Evolutionary conservation across 495 filamentous ascomycete genomes (phyloP).

Genomic region (Penicillium subrubescens): DNA sequence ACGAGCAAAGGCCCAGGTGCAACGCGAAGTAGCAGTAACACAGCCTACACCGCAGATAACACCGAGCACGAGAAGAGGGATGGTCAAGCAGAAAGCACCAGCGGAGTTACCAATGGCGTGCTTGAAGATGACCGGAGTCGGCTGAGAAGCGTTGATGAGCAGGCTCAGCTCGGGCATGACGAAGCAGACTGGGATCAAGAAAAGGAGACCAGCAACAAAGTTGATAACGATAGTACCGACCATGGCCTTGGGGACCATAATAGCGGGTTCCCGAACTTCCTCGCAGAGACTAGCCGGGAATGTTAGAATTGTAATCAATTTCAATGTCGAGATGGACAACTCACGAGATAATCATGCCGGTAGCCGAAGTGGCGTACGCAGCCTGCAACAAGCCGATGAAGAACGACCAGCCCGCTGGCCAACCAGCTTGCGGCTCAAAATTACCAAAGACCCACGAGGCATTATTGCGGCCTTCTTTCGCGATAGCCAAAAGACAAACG

Average conservation of each 20-base stretch:
- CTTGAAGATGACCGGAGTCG: slow-evolving; percentile 26
- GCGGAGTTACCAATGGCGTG: slow-evolving; percentile 23
- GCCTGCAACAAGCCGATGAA: slow-evolving; percentile 59
- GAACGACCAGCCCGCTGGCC: slow-evolving; percentile 60
- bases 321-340: neutral
- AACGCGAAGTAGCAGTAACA: slow-evolving; percentile 68
- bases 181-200: slow-evolving; percentile 61
- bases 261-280: slow-evolving; percentile 64
- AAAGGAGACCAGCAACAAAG: slow-evolving; percentile 64
- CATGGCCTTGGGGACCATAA: slow-evolving; percentile 68
- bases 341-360: slow-evolving; percentile 43
- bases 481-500: slow-evolving; percentile 55
- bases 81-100: slow-evolving; percentile 67
- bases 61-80: slow-evolving; percentile 68
- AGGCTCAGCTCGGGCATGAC: slow-evolving; percentile 56
- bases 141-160: slow-evolving; percentile 56
- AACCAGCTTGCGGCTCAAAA: slow-evolving; percentile 55
- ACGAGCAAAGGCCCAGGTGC: slow-evolving; percentile 71
- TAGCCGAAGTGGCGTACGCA: slow-evolving; percentile 57
- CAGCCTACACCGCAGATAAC: slow-evolving; percentile 66
- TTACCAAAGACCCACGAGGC: slow-evolving; percentile 59
- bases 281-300: slow-evolving; percentile 47
- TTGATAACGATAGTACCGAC: slow-evolving; percentile 65
- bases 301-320: neutral
- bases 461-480: slow-evolving; percentile 43